phyloP scores from a whole-genome alignment of 352 stramenopile genomes.

The Globisporangium nodosum region DNA sequence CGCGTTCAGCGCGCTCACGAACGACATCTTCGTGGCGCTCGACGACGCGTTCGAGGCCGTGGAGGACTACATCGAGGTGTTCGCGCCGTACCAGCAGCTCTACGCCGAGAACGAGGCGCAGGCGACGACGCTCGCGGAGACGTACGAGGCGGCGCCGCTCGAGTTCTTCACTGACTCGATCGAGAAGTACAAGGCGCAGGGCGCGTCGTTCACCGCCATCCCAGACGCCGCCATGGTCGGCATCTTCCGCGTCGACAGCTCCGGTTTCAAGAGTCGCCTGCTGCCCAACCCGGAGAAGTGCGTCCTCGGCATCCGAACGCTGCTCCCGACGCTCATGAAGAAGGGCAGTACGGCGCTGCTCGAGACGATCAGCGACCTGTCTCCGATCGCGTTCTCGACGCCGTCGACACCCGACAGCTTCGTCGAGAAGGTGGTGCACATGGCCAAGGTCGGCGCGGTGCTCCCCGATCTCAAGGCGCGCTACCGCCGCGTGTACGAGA shows the following conservation, averaged over 20 bases:
- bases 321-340: constrained; percentile 91
- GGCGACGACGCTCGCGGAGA: constrained; percentile 48
- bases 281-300: constrained; percentile 88
- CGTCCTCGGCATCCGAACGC: constrained; percentile 68
- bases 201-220: constrained; percentile 79
- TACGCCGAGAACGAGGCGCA: constrained; percentile 85
- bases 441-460: constrained; percentile 59
- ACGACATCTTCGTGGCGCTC: constrained; percentile 80
- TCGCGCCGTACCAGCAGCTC: constrained; percentile 84
- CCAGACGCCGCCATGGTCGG: constrained; percentile 79
- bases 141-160: constrained; percentile 64
- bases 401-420: constrained; percentile 70
- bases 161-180: constrained; percentile 81
- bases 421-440: constrained; percentile 87
- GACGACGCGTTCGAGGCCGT: constrained; percentile 79
- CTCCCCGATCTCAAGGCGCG: constrained; percentile 61
- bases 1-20: constrained; percentile 75
- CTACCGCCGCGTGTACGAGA: constrained; percentile 80
- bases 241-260: constrained; percentile 91
- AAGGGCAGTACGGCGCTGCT: constrained; percentile 69
- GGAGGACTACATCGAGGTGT: constrained; percentile 87
- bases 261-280: constrained; percentile 79
- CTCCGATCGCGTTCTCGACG: constrained; percentile 73
- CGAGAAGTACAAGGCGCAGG: constrained; percentile 76
- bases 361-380: constrained; percentile 78